phyloP scores from a whole-genome alignment of 495 filamentous ascomycete genomes.

The Penicillium verhagenii region DNA sequence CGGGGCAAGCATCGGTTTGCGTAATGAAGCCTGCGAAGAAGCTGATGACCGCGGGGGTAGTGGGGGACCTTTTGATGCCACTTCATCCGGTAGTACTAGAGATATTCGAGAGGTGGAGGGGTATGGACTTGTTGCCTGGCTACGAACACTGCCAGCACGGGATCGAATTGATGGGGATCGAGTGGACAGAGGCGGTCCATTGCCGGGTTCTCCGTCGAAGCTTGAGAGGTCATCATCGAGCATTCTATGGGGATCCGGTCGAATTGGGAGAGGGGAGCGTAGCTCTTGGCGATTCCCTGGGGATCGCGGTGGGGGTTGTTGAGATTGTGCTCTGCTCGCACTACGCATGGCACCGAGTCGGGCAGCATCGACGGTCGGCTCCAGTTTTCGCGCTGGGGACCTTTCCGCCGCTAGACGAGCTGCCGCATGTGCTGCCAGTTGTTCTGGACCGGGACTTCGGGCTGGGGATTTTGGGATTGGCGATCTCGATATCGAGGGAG shows the following conservation, averaged over 20 bases:
- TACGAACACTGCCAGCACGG: conserved; percentile 9
- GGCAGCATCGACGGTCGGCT: conserved; percentile 13
- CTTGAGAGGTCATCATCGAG: conserved; percentile 12
- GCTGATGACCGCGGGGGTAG: conserved; percentile 30
- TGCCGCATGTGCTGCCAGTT: conserved; percentile 39
- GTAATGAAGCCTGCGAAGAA: conserved; percentile 10
- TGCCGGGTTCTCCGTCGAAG: conserved; percentile 7
- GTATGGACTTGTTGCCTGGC: conserved; percentile 12
- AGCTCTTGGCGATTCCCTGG: conserved; percentile 9
- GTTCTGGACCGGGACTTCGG: conserved; percentile 22
- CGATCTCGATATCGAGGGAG: conserved; percentile 13
- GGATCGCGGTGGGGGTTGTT: conserved; percentile 13
- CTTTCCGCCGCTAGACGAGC: conserved; percentile 37
- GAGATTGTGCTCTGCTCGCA: conserved; percentile 19
- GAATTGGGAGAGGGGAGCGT: conserved; percentile 17
- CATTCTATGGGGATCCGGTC: conserved; percentile 11
- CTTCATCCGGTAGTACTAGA: conserved; percentile 16
- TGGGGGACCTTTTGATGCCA: conserved; percentile 28
- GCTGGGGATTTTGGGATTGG: neutral
- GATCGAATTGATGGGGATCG: conserved; percentile 16
- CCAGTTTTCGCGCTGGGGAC: conserved; percentile 20
- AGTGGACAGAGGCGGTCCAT: conserved; percentile 9
- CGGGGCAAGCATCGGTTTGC: conserved; percentile 13
- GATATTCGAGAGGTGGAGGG: conserved; percentile 18
- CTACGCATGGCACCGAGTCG: conserved; percentile 23